Evolutionary conservation across 495 filamentous ascomycete species (phyloP).

Genomic region (Bombardia bombarda): DNA sequence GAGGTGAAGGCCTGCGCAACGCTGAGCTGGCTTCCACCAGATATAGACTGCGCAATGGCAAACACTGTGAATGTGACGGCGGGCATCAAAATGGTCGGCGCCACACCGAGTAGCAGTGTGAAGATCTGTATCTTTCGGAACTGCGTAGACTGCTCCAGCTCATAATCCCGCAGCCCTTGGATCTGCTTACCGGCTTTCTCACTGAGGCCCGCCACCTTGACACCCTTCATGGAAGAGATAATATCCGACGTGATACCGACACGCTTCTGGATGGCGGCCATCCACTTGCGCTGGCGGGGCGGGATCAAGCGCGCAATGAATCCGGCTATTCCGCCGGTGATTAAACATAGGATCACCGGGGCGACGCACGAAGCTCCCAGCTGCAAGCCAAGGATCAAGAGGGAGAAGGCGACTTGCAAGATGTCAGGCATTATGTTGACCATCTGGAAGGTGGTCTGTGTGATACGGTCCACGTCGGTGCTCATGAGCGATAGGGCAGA

Average conservation of each 20-base stretch:
- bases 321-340: conserved; percentile 1
- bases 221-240: conserved; percentile 9
- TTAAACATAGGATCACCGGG: conserved; percentile 6
- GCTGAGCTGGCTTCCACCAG: conserved; percentile 8
- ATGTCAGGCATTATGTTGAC: conserved; percentile 5
- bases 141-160: conserved; percentile 7
- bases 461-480: conserved; percentile 11
- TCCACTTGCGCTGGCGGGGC: conserved; percentile 9
- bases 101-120: conserved; percentile 3
- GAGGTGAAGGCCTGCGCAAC: conserved; percentile 11
- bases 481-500: conserved; percentile 12
- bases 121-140: conserved; percentile 8
- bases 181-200: conserved; percentile 11
- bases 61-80: conserved; percentile 12
- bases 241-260: conserved; percentile 11
- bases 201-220: conserved; percentile 8
- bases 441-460: conserved; percentile 5
- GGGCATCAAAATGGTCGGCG: conserved; percentile 7
- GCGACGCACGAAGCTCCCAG: conserved; percentile 7
- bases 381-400: conserved; percentile 8
- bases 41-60: conserved; percentile 10
- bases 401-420: conserved; percentile 5
- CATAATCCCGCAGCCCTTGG: conserved; percentile 7
- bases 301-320: conserved; percentile 9
- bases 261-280: conserved; percentile 12